Conservation (phyloP, 768 basidiomycete genomes). For the Scleroderma citrinum region DNA sequence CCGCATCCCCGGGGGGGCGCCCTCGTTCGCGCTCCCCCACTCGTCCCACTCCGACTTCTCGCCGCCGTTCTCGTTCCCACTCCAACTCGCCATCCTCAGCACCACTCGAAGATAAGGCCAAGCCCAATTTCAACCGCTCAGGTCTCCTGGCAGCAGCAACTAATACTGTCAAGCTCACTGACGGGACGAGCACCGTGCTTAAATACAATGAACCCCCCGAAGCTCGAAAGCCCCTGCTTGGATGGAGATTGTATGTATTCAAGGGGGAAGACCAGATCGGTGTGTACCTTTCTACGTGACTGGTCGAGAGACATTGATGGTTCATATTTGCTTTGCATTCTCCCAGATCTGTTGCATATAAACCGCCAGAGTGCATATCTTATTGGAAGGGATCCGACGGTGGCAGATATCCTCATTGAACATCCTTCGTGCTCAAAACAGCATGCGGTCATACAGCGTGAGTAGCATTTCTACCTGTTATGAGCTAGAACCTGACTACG, state of each 20-base stretch:
- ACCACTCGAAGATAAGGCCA: constrained; percentile 51
- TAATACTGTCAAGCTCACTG: constrained; percentile 73
- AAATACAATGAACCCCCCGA: constrained; percentile 99
- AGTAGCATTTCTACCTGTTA: constrained; percentile 18
- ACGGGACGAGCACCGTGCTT: constrained; percentile 77
- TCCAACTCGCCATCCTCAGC: constrained; percentile 34
- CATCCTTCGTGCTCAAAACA: constrained; percentile 99
- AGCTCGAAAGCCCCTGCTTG: constrained; percentile 82
- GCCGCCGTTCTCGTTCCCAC: constrained; percentile 15
- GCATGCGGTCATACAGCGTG: constrained; percentile 94
- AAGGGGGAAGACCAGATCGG: constrained; percentile 91
- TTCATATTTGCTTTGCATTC: constrained; percentile 4
- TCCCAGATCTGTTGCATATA: constrained; percentile 82
- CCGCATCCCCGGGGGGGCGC: constrained; percentile 49
- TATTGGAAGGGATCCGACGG: constrained; percentile 82
- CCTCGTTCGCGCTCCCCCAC: neutral
- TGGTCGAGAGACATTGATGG: neutral
- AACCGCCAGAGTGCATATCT: constrained; percentile 93
- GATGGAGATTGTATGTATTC: constrained; percentile 97
- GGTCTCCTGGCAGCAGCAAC: constrained; percentile 95
- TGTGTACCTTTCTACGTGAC: constrained; percentile 36
- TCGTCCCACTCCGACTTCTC: neutral
- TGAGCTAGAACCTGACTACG: neutral
- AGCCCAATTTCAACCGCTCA: constrained; percentile 86
- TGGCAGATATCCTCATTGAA: constrained; percentile 82